phyloP scores from a whole-genome alignment of 805 yeast genomes.

The Lipomyces spencermartinsiae region DNA sequence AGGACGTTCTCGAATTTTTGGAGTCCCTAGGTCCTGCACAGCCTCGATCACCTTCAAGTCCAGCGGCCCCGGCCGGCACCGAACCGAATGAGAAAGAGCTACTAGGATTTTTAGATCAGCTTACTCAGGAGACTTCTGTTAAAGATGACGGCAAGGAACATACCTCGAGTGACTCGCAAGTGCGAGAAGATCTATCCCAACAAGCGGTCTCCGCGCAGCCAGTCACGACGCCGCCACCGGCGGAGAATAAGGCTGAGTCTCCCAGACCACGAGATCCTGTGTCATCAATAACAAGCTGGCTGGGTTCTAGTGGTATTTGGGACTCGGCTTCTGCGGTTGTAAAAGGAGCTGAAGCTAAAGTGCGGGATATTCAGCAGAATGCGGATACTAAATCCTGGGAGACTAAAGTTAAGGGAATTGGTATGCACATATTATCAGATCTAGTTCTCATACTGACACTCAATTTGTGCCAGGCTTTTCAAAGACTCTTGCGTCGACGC shows the following conservation, averaged over 20 bases:
- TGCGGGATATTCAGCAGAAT: slow-evolving; percentile 48
- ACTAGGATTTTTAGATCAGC: slow-evolving; percentile 51
- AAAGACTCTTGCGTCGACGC: slow-evolving; percentile 45
- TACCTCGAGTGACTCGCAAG: neutral
- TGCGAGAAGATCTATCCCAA: neutral
- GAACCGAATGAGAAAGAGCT: slow-evolving; percentile 48
- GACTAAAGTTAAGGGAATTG: slow-evolving; percentile 39
- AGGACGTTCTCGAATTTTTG: slow-evolving; percentile 51
- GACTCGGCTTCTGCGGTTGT: slow-evolving; percentile 50
- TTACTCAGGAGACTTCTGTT: slow-evolving; percentile 42
- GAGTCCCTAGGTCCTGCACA: slow-evolving; percentile 46
- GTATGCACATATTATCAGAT: slow-evolving; percentile 13
- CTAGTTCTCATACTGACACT: slow-evolving; percentile 29
- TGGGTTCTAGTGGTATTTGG: slow-evolving; percentile 49
- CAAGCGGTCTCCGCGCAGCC: neutral
- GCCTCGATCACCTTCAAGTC: slow-evolving; percentile 19
- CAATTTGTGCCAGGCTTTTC: slow-evolving; percentile 36
- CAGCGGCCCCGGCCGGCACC: slow-evolving; percentile 3
- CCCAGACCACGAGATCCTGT: slow-evolving; percentile 17
- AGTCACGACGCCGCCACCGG: neutral
- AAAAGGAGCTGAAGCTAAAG: slow-evolving; percentile 51
- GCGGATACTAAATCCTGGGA: slow-evolving; percentile 41
- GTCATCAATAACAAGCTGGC: slow-evolving; percentile 36
- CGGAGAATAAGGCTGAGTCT: neutral
- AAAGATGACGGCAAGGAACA: slow-evolving; percentile 1